Evolutionary conservation across 2,329 filamentous ascomycete species (phyloP).

Genomic region (Fusarium newnesense): DNA sequence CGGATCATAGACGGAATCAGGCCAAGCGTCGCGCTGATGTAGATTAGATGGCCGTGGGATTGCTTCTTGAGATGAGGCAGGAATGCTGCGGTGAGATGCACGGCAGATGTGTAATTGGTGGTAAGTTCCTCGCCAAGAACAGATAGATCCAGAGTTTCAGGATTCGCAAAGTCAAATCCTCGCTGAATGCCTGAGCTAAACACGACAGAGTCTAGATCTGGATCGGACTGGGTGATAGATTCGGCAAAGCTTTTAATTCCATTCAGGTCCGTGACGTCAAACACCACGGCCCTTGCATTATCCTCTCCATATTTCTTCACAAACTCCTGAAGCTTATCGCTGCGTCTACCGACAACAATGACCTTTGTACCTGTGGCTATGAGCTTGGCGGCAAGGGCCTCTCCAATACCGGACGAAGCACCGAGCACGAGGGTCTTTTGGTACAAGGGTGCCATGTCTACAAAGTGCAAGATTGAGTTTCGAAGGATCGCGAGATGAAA

Average conservation of each 20-base stretch:
- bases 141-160: conserved; percentile 43
- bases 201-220: conserved; percentile 58
- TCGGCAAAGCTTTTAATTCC: conserved; percentile 43
- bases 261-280: conserved; percentile 58
- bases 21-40: conserved; percentile 40
- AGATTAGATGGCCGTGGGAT: conserved; percentile 30
- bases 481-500: background rate
- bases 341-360: conserved; percentile 58
- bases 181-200: conserved; percentile 68
- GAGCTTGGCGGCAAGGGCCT: conserved; percentile 51
- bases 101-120: conserved; percentile 44
- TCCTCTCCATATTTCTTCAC: conserved; percentile 55
- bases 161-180: conserved; percentile 46
- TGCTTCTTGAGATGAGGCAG: conserved; percentile 41
- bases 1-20: conserved; percentile 36
- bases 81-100: conserved; percentile 43
- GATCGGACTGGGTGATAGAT: conserved; percentile 18
- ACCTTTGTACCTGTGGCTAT: conserved; percentile 56
- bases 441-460: conserved; percentile 41
- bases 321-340: conserved; percentile 61
- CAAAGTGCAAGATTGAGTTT: conserved; percentile 11
- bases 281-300: conserved; percentile 49
- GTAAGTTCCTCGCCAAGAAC: conserved; percentile 42
- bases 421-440: conserved; percentile 55
- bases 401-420: conserved; percentile 45